These are phyloP conservation scores for Rozella allomycis DNA, from an alignment of 371 early-diverging fungal species.

Conservation along the genomic window DNA sequence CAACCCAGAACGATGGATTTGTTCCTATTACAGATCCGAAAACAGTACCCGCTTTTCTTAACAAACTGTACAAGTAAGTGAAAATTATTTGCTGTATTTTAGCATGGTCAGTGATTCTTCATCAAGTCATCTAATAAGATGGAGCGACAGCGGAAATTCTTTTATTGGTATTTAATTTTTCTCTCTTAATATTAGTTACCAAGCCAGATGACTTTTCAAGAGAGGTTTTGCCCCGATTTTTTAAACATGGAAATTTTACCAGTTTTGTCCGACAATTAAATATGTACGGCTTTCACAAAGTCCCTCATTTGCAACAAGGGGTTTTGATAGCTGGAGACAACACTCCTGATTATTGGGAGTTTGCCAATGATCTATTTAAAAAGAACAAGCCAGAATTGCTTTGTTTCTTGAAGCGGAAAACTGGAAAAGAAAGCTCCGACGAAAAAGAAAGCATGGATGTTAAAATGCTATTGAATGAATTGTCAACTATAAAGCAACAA, in stretches of 20 bases:
- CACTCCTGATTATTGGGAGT: constrained; percentile 30
- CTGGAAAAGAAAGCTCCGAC: constrained; percentile 4
- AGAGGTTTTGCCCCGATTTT: constrained; percentile 50
- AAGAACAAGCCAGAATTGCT: constrained; percentile 20
- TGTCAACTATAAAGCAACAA: constrained; percentile 65
- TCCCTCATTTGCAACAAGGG: constrained; percentile 55
- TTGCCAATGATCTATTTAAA: constrained; percentile 19
- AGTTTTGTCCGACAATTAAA: constrained; percentile 70
- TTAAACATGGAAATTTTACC: constrained; percentile 81
- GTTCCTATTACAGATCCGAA: constrained; percentile 14
- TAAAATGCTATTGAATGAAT: constrained; percentile 28
- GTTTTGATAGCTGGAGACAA: constrained; percentile 22
- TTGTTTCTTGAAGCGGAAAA: constrained; percentile 15
- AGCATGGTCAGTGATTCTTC: constrained; percentile 1
- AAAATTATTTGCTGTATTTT: too few species aligned
- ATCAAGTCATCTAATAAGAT: constrained; percentile 38
- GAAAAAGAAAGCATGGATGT: constrained; percentile 22
- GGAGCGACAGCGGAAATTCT: constrained; percentile 54
- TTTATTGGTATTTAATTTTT: too few species aligned
- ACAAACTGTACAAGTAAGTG: constrained; percentile 45
- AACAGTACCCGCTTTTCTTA: constrained; percentile 63
- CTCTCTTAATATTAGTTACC: too few species aligned
- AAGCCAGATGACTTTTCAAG: constrained; percentile 57
- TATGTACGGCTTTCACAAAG: constrained; percentile 60
- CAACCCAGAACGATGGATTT: too few species aligned